These are phyloP conservation scores for Blepharisma stoltei DNA, from an alignment of 73 alveolate genomes.

Conservation along the genomic window DNA sequence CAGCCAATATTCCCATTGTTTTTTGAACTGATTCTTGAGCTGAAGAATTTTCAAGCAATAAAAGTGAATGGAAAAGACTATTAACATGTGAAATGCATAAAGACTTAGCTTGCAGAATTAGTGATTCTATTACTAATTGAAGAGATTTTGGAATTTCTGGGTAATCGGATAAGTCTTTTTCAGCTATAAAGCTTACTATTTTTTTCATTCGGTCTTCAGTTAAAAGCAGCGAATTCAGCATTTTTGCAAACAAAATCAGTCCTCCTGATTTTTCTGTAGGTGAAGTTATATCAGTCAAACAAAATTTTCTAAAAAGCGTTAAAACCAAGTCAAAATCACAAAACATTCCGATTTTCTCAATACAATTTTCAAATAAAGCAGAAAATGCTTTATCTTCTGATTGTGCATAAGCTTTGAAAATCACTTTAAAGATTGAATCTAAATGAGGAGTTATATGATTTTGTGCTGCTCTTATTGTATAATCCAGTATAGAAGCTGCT, in stretches of 20 bases:
- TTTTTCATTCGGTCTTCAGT: background rate
- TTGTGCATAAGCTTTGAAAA: constrained; percentile 7
- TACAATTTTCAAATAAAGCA: background rate
- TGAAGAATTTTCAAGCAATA: background rate
- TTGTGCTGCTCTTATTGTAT: background rate
- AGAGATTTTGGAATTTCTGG: background rate
- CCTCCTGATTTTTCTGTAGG: constrained; percentile 16
- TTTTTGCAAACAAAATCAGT: background rate
- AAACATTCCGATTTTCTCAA: background rate
- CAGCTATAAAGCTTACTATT: background rate
- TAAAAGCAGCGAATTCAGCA: background rate
- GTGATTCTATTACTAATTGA: background rate
- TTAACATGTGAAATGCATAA: background rate
- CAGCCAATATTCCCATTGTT: background rate
- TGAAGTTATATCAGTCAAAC: background rate
- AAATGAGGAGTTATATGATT: background rate
- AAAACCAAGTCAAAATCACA: too few relatives aligned
- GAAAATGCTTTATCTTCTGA: background rate
- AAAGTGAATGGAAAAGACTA: background rate
- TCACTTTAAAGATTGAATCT: background rate
- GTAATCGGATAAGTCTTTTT: background rate
- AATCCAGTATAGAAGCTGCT: background rate
- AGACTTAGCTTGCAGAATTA: background rate
- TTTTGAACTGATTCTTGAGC: background rate
- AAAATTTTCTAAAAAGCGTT: too few relatives aligned